Base-by-base conservation (phyloP, 73 alveolate genomes). In the Halteria grandinella region DNA sequence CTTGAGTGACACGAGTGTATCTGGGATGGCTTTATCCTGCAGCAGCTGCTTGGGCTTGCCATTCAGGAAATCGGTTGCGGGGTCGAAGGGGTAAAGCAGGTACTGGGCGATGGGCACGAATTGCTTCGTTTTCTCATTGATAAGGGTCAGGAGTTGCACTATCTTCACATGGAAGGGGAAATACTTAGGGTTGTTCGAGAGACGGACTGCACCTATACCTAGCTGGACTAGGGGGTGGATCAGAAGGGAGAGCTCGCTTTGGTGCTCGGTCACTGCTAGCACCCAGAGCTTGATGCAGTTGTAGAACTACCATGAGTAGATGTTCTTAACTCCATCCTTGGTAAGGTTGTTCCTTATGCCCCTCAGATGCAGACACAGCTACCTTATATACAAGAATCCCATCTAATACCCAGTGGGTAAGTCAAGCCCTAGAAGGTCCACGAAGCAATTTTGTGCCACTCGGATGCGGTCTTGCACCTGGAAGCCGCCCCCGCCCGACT, bases 151-250 rank as follows among this genome's bases (percentile, higher is more conserved):
- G 48, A 49, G 50, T 7, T 54, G 62, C 57, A 73, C 27, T 20
- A 52, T 63, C 52, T 25, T 53, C 12, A 73, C 28, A 52, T 66
- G 80, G 66, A 73, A 73, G 5, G 85, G 85, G 85, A 73, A 73
- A 21, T 54, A 54, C 34, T 47, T 73, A 11, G 40, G 48, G 32
- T 73, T 73, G 23, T 52, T 24, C 37, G 71, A 48, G 21, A 73
- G 53, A 40, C 57, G 52, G 5, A 73, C 8, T 1, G 57, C 49
- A 0, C 85, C 85, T 36, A 53, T 73, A 34, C 75, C 40, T n/a
- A 73, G 34, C 24, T 73, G 52, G 23, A 55, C 57, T 31, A 73
- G 41, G 6, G 85, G 85, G 23, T 52, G 57, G 18, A 53, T 53
- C 5, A 73, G 47, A 5, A 73, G 37, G 25, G 23, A 7, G 20